phyloP scores from a whole-genome alignment of 2,329 filamentous ascomycete genomes.

The Nigrospora osmanthi region DNA sequence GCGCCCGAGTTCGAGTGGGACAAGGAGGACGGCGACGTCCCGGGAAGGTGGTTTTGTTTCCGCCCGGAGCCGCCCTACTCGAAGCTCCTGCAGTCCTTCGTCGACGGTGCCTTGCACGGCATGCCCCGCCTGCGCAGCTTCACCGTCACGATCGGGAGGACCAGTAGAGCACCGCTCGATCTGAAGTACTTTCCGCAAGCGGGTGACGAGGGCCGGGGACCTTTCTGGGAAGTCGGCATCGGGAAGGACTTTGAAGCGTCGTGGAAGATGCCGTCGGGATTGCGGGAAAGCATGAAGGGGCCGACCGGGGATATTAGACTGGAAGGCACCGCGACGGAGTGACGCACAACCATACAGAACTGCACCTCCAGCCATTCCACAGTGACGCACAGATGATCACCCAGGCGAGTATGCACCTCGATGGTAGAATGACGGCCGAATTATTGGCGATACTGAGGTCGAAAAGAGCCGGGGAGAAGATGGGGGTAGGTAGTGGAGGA shows the following conservation, averaged over 20 bases:
- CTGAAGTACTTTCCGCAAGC: not conserved
- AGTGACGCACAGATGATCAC: too few relatives aligned
- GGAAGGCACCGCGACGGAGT: too few relatives aligned
- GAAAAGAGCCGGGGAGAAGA: too few relatives aligned
- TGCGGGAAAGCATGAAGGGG: not conserved
- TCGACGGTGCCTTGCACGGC: not conserved
- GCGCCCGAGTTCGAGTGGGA: slow-evolving; percentile 1
- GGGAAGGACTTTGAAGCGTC: not conserved
- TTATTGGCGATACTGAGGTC: too few relatives aligned
- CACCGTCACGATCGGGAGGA: not conserved
- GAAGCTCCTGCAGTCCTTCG: not conserved
- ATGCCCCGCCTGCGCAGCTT: not conserved
- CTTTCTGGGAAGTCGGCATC: not conserved
- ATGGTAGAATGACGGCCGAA: too few relatives aligned
- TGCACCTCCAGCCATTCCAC: too few relatives aligned
- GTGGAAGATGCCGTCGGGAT: not conserved
- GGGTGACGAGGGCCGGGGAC: not conserved
- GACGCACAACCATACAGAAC: too few relatives aligned
- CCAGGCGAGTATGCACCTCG: too few relatives aligned
- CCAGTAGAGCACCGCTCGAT: not conserved
- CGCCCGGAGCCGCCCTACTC: not conserved
- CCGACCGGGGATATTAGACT: not conserved
- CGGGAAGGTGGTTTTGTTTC: not conserved
- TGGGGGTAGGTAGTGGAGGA: too few relatives aligned
- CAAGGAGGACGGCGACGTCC: not conserved